Evolutionary conservation across 129 eudicot genomes (phyloP).

Genomic region (Centaurea solstitialis): DNA sequence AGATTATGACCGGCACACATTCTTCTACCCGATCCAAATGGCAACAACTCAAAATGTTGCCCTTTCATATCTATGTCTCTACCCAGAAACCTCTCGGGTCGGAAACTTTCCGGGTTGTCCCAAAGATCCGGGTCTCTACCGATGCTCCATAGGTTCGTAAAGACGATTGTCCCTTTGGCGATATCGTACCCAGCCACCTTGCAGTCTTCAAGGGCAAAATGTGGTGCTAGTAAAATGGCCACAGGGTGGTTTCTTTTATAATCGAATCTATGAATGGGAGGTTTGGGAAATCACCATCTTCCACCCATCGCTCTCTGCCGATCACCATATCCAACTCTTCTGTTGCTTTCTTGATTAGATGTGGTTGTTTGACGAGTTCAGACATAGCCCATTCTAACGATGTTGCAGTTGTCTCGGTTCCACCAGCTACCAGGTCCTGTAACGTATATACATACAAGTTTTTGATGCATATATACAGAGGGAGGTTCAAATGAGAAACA

Average conservation of each 20-base stretch:
- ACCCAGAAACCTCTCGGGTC: constrained; percentile 40
- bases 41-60: constrained; percentile 36
- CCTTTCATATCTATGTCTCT: constrained; percentile 35
- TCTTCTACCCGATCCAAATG: constrained; percentile 42
- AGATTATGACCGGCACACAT: constrained; percentile 41
- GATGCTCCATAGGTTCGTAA: constrained; percentile 33
- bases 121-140: constrained; percentile 35
- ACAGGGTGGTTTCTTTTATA: constrained; percentile 41
- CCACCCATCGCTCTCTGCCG: constrained; percentile 39
- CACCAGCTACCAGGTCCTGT: constrained; percentile 37
- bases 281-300: constrained; percentile 28
- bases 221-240: constrained; percentile 36
- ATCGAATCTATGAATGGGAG: constrained; percentile 31
- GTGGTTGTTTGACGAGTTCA: constrained; percentile 42
- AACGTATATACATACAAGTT: background rate
- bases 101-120: constrained; percentile 33
- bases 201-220: constrained; percentile 42
- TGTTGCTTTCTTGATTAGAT: constrained; percentile 24
- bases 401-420: constrained; percentile 36
- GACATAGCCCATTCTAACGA: constrained; percentile 43
- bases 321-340: constrained; percentile 36
- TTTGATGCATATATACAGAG: too few relatives aligned
- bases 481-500: too few relatives aligned
- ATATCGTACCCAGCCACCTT: constrained; percentile 36
- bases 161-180: constrained; percentile 32